Evolutionary conservation across 768 basidiomycete species (phyloP), one percentile per base, ranked within the genome.

Genomic region (Leccinellum luteum): DNA sequence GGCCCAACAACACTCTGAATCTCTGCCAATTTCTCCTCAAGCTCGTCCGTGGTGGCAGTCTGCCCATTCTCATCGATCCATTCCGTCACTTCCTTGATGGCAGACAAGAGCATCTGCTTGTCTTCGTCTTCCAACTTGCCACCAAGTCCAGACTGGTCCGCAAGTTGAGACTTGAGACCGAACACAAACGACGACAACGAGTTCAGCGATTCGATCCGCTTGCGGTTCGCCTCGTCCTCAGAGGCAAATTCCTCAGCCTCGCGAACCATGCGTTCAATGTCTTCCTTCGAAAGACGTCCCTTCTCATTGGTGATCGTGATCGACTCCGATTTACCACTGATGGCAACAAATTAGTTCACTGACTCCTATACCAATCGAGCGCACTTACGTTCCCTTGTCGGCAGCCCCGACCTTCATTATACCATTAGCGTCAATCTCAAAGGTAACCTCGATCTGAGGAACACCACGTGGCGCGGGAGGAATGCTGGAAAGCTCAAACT

Each of bases 221-320:
- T 90, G 64, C 88, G 84, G 70, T 87, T 85, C 44, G 82, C 81
- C 73, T 83, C 90, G 57, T 92, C 91, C 74, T 91, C 89, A 7
- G 82, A 74, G 2, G 89, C 89, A 64, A 91, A 95, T 68, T 94
- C 87, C 81, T 98, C 94, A 4, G 93, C 94, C 66, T 97, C 94
- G 30, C 79, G 84, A 55, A 97, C 90, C 94, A 96, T 97, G 59
- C 93, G 90, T 69, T 97, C 94, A 60, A 97, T 96, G 60, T 97
- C 91, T 60, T 93, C 92, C 64, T 89, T 86, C 48, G 79, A 83
- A 23, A 94, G 85, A 77, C 95, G 91, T 47, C 92, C 94, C 79
- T 94, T 95, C 74, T 96, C 93, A 76, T 97, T 97, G 65, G 85
- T 94, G 77, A 97, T 98, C 38, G 92, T 94, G 74, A 96, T 92